These are phyloP conservation scores for Paulownia fortunei DNA, from an alignment of 257 asterid genomes.

Conservation along the genomic window DNA sequence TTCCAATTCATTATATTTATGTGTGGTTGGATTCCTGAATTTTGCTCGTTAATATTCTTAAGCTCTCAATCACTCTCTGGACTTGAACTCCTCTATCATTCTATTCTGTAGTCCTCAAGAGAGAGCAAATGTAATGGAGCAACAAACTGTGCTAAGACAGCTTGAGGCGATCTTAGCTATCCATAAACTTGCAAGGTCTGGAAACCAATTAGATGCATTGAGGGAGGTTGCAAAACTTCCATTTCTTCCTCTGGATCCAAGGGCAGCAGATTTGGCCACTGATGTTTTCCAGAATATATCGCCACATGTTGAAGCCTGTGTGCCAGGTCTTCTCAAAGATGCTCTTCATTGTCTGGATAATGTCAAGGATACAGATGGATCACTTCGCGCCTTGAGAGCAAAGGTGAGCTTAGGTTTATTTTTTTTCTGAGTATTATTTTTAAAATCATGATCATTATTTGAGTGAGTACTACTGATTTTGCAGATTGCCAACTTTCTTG, in stretches of 20 bases:
- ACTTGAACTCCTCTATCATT: background rate
- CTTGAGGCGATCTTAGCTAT: constrained; percentile 84
- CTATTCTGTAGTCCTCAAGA: constrained; percentile 75
- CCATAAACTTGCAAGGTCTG: constrained; percentile 73
- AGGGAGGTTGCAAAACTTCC: constrained; percentile 92
- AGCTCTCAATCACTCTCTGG: no score
- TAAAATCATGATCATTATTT: background rate
- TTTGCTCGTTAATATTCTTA: no score
- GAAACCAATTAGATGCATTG: constrained; percentile 76
- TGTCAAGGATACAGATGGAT: constrained; percentile 86
- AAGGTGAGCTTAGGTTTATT: constrained; percentile 53
- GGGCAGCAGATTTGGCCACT: constrained; percentile 60
- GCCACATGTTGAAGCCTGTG: constrained; percentile 87
- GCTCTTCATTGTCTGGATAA: constrained; percentile 88
- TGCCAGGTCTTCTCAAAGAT: constrained; percentile 85
- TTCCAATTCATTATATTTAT: background rate
- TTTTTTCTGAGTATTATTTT: background rate
- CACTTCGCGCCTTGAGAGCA: constrained; percentile 86
- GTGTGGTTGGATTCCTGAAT: background rate
- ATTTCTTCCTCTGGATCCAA: constrained; percentile 93
- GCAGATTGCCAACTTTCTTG: constrained; percentile 96
- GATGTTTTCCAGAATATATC: constrained; percentile 71
- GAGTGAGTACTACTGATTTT: constrained; percentile 9
- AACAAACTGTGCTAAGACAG: constrained; percentile 85
- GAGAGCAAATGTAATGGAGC: constrained; percentile 79